Base-by-base conservation (phyloP, 1,284 basidiomycete genomes). In the Cutaneotrichosporon curvatum region DNA sequence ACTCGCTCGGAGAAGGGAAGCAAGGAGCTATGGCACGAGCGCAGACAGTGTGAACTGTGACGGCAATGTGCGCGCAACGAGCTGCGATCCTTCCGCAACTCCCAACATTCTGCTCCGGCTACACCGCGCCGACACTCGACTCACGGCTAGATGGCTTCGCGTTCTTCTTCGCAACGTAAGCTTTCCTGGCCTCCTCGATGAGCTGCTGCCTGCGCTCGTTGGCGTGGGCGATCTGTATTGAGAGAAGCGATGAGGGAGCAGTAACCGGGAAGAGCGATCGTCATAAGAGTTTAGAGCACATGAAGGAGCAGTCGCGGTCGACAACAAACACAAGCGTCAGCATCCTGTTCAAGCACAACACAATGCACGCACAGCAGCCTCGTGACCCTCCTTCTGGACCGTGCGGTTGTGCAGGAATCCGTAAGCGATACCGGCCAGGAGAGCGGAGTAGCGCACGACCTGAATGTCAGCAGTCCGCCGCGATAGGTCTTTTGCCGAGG, bases 361-460 rank as follows among this genome's bases (percentile, higher is more conserved):
- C 32, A 21, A 15, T n/a, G 6, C 22, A 65, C 66, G 46, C 32
- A 68, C 70, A 55, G 67, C 63, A 39, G 63, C 53, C 40, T 62
- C 75, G 72, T 95, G 82, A 68, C 86, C 81, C 57, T 81, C 77
- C 59, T 82, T 80, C 75, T 95, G 90, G 59, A 98, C 76, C 67
- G 91, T 86, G 65, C 85, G 81, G 68, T 85, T 84, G 78, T 97
- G 94, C 61, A 83, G 78, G 70, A 95, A 84, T 63, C 95, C 94
- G 73, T 97, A 98, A 70, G 84, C 75, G 62, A 96, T 80, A 68
- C 94, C 94, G 47, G 81, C 79, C 56, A 85, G 75, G 59, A 98
- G 82, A 44, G 94, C 91, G 32, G 90, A 84, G 75, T 96, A 98
- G 63, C 94, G 88, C 65, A 87, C 86, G 70, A 96, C 92, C 94